A percentile compares a stretch with the other conserved stretches of the same genome.
These are phyloP conservation scores for Chenopodium suecicum DNA, from an alignment of 148 eudicot species.

Conservation along the genomic window DNA sequence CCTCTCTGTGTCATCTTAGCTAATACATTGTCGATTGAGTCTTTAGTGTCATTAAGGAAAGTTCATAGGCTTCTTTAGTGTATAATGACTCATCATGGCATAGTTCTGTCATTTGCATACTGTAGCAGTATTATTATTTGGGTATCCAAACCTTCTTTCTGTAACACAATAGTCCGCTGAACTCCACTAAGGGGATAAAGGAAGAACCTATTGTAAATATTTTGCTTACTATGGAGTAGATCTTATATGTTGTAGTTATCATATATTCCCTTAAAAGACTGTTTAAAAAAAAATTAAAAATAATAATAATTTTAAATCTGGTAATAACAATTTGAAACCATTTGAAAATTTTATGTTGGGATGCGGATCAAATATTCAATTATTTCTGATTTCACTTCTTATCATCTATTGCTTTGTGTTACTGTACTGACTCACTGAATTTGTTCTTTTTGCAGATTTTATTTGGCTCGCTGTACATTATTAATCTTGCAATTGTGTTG, in stretches of 20 bases:
- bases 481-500: constrained; percentile 75
- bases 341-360: background rate
- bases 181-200: background rate
- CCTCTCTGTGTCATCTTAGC: background rate
- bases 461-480: constrained; percentile 74
- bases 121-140: background rate
- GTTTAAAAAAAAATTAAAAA: too few relatives aligned
- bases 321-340: background rate
- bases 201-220: background rate
- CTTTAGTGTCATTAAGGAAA: background rate
- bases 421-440: constrained; percentile 1
- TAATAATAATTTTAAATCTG: background rate
- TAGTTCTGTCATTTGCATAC: background rate
- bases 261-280: too few relatives aligned
- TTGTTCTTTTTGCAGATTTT: constrained; percentile 59
- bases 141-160: background rate
- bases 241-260: too few relatives aligned
- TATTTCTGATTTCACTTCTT: too few relatives aligned
- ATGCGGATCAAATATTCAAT: background rate
- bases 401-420: background rate
- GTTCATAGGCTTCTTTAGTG: background rate
- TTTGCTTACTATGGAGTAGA: too few relatives aligned
- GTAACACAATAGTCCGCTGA: background rate
- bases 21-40: background rate
- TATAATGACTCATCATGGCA: background rate